Base-by-base conservation (phyloP, 2,329 filamentous ascomycete genomes). In the Penicillium corylophilum region DNA sequence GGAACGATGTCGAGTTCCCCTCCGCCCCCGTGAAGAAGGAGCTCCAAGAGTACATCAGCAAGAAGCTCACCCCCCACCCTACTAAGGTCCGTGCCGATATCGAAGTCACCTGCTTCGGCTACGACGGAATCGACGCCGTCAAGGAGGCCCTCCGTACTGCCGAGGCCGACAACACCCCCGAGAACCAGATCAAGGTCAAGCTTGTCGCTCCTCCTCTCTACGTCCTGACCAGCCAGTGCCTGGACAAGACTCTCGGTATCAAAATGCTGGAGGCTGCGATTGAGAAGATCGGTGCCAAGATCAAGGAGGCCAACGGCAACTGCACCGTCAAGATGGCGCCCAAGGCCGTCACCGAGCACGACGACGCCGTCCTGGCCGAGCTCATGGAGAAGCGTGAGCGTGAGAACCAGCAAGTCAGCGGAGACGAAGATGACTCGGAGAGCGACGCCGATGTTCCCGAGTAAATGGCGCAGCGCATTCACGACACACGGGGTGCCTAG, bases 371-470 rank as follows among this genome's bases (percentile, higher is more conserved):
- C 76, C 81, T 99, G 61, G 91, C 96, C 74, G 94, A 93, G 46
- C 83, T 99, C 60, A 99, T 99, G 94, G 94, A 97, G 82, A 96
- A 97, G 86, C 87, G 89, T 62, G 94, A 96, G 80, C 87, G 90
- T 61, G 93, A 97, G 83, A 99, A 99, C 76, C 89, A 90, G 71
- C 90, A 99, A 74, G 90, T 99, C 69, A 96, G 91, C 74, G 94
- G 94, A 68, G 95, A 99, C 72, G 94, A 99, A 81, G 94, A 92
- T 72, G 82, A 90, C 74, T 95, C 90, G 70, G 93, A 95, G 76
- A 96, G 90, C 71, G 94, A 97, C 69, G 94, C 96, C 71, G 91
- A 90, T 70, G 82, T 85, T 59, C 83, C 84, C 31, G 82, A 72
- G 57, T 72, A 72, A 69, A 56, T 16, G 16, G 46, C 24, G 39